Evolutionary conservation across 257 asterid genomes (phyloP), one percentile per base, ranked within the genome.

Genomic region (Przewalskia tangutica): DNA sequence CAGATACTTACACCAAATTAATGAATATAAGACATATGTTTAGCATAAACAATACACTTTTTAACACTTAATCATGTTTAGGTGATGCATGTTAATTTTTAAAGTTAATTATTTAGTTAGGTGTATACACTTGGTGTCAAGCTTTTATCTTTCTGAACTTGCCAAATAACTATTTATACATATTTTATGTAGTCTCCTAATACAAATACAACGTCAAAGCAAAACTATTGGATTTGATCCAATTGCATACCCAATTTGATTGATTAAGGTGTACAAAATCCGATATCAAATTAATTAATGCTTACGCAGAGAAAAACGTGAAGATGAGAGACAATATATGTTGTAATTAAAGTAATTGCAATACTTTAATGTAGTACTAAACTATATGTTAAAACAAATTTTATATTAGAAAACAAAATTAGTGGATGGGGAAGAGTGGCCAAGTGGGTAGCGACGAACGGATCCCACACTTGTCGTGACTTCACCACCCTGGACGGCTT

Each of bases 401-500:
- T 34, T 7, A 27, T 65, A 36, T 44, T 53, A 51, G 18, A 32
- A 54, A 23, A 81, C 14, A 20, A 18, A 81, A 53, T 8, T 58
- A 81, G 73, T 65, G 77, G 77, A 71, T 66, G 79, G 79, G 77
- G 66, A 50, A 40, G 79, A 53, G 59, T 32, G 77, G 83, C 4
- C 64, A 80, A 80, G 83, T 63, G 64, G 73, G 20, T 7, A 36
- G 82, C 13, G 58, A 77, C 44, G 40, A 48, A 16, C 67, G 83
- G 83, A 38, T 66, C 83, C 83, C 84, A 81, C 79, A 16, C 34
- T 66, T 66, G 79, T 81, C 79, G 0, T 81, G 68, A 32, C 42
- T 14, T 58, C 40, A 67, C 79, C 79, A 81, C 79, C 84, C 79
- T 66, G 20, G 79, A 81, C 83, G 83, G 79, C 68, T 63, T 73